Evolutionary conservation across 331 rosid species (phyloP).

Genomic region (Prunus yedoensis): DNA sequence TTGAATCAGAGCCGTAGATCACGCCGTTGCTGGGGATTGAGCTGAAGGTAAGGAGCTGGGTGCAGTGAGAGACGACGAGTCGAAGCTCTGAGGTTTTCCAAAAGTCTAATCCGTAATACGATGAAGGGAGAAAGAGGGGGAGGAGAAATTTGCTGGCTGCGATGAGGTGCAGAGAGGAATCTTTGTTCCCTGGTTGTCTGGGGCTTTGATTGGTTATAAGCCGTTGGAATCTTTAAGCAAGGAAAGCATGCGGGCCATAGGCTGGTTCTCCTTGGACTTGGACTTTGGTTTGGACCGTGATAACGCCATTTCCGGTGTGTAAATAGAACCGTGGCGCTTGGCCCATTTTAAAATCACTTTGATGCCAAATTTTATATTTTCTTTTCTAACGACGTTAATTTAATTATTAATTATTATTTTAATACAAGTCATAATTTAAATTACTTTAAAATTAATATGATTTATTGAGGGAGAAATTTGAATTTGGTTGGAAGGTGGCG

Average conservation of each 20-base stretch:
- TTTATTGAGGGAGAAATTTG: too few relatives aligned
- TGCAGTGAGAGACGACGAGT: slow-evolving; percentile 15
- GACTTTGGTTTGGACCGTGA: neutral
- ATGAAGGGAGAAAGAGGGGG: slow-evolving; percentile 7
- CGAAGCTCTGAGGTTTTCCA: slow-evolving; percentile 6
- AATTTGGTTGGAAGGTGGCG: too few relatives aligned
- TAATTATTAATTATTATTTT: too few relatives aligned
- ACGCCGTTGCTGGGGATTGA: slow-evolving; percentile 5
- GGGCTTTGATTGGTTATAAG: slow-evolving; percentile 9
- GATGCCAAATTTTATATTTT: too few relatives aligned
- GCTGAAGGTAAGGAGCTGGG: slow-evolving; percentile 2
- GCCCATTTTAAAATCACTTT: neutral
- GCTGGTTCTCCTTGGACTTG: neutral
- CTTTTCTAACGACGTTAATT: too few relatives aligned
- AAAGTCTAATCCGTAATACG: slow-evolving; percentile 23
- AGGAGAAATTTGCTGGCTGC: neutral
- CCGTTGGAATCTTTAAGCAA: neutral
- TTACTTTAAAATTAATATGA: too few relatives aligned
- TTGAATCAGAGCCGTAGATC: slow-evolving; percentile 8
- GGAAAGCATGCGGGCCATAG: neutral
- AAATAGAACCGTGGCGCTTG: neutral
- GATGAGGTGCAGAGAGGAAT: slow-evolving; percentile 22
- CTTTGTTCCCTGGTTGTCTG: slow-evolving; percentile 3
- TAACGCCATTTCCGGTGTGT: neutral
- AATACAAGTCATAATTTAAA: too few relatives aligned